Evolutionary conservation across 495 filamentous ascomycete genomes (phyloP), one percentile per base, ranked within the genome.

Genomic region (Bacidia gigantensis): DNA sequence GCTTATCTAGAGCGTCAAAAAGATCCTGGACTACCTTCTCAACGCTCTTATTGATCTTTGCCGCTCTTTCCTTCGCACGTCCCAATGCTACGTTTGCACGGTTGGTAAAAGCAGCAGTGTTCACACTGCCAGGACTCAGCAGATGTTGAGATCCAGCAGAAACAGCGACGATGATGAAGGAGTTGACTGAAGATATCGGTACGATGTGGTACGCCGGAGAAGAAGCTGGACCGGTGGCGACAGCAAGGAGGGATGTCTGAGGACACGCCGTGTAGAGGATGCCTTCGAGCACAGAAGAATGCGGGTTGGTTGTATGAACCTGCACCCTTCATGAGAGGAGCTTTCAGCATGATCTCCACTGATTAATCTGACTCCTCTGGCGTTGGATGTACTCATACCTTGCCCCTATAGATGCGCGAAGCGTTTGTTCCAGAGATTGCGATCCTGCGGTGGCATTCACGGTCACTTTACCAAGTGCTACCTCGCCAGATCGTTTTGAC

Each of bases 11-110:
- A 2, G 73, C 72, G 66, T 86, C 80, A 56, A 83, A 86, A 11
- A 86, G 71, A 41, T 83, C 82, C 62, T 86, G 82, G 20, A 73
- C 80, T 55, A 84, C 82, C 45, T 68, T 75, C 25, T 69, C 79
- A 14, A 84, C 82, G 5, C 76, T 78, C 58, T 76, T 80, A 10
- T 80, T 81, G 45, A 72, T 69, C 41, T 64, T 72, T 14, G 71
- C 67, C 49, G 79, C 77, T 14, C 65, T 63, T 49, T 81, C 77
- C 38, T 75, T 72, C 40, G 80, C 59, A 29, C 74, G 72, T 29
- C 65, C 62, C 17, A 82, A 60, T 10, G 74, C 73, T 45, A 68
- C 73, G 18, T 71, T 70, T 61, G 79, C 79, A 10, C 80, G 69
- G 11, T 66, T 58, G 56, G 69, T 69, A 55, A 83, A 64, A 10